Evolutionary conservation across 257 asterid species (phyloP).

Genomic region (Solanum gandarillasii): DNA sequence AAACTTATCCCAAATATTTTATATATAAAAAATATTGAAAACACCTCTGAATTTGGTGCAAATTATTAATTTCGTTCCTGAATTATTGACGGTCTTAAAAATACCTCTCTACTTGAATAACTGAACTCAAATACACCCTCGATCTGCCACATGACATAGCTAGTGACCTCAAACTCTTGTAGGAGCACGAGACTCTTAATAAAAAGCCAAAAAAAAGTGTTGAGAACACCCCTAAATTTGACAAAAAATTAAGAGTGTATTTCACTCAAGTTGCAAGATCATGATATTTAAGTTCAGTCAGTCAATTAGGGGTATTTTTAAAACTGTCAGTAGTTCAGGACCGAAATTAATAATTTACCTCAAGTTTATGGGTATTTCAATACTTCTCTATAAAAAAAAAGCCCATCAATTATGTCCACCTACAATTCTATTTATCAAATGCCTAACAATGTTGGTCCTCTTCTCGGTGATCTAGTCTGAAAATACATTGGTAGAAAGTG

Average conservation of each 20-base stretch:
- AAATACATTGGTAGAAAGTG: neutral
- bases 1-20: neutral
- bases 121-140: neutral
- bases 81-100: neutral
- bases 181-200: neutral
- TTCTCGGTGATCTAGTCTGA: neutral
- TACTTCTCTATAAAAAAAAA: neutral
- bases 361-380: too few species aligned
- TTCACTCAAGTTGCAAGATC: neutral
- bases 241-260: neutral
- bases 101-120: too few species aligned
- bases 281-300: too few species aligned
- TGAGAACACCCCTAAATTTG: neutral
- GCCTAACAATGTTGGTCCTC: neutral
- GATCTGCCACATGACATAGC: too few species aligned
- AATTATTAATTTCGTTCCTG: too few species aligned
- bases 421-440: neutral
- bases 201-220: neutral
- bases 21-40: too few species aligned
- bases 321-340: neutral
- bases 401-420: neutral
- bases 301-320: neutral
- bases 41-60: too few species aligned
- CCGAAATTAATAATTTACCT: too few species aligned
- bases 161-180: neutral